A percentile compares a stretch with the other conserved stretches of the same genome.
Evolutionary conservation across 164 flowering plant species (phyloP).

Genomic region (Aristolochia californica): DNA sequence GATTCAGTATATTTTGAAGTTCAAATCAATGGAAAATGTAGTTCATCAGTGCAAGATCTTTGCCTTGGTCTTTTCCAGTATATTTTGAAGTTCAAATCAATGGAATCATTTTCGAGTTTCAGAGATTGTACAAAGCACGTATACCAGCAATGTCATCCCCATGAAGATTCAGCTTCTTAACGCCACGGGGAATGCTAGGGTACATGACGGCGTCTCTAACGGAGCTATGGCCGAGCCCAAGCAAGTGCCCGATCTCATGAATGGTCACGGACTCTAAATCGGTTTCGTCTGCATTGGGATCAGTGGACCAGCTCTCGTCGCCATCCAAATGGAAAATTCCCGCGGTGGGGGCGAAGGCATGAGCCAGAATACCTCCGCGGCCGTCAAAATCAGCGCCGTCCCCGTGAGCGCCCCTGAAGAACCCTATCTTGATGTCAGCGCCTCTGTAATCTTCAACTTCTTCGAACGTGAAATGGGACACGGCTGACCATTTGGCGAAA

Average conservation of each 20-base stretch:
- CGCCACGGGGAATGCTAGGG: conserved; percentile 44
- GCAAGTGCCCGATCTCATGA: conserved; percentile 85
- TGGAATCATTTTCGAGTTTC: too few species aligned
- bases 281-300: conserved; percentile 3
- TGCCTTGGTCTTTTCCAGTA: too few species aligned
- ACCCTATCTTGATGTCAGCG: conserved; percentile 61
- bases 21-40: too few species aligned
- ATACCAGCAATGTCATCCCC: conserved; percentile 54
- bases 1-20: too few species aligned
- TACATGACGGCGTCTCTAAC: conserved; percentile 63
- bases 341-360: conserved; percentile 66
- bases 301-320: conserved; percentile 46
- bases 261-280: conserved; percentile 81
- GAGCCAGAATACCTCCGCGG: conserved; percentile 51
- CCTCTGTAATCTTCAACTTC: conserved; percentile 8
- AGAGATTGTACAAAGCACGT: conserved; percentile 31
- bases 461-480: conserved; percentile 31
- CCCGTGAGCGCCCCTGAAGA: conserved; percentile 57
- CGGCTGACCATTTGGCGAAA: conserved; percentile 46
- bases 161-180: conserved; percentile 37
- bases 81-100: too few species aligned
- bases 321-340: conserved; percentile 58
- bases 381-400: conserved; percentile 82
- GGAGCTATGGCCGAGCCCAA: conserved; percentile 68
- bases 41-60: too few species aligned